Conservation (phyloP, 768 basidiomycete genomes). For the Chalciporus piperatus region DNA sequence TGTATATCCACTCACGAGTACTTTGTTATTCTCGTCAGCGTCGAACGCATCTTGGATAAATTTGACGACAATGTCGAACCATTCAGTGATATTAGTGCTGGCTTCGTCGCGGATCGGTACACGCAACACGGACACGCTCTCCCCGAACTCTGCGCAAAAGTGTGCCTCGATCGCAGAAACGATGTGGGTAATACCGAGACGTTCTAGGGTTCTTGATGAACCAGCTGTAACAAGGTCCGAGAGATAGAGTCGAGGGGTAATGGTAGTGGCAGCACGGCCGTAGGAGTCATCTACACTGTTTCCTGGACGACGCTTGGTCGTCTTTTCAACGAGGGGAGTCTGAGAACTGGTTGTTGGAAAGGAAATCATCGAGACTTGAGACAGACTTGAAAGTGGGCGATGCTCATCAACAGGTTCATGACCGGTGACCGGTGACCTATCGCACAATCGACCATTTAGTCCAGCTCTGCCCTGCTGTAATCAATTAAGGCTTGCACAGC, state of each 20-base stretch:
- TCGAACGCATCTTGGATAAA: constrained; percentile 52
- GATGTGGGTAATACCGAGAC: constrained; percentile 71
- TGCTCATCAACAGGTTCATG: no score
- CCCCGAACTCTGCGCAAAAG: constrained; percentile 20
- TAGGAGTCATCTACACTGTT: constrained; percentile 1
- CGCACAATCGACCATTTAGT: no score
- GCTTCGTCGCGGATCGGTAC: constrained; percentile 46
- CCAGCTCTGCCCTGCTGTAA: no score
- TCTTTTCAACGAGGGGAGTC: constrained; percentile 22
- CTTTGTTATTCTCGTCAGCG: constrained; percentile 40
- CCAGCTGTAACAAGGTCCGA: constrained; percentile 59
- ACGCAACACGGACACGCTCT: constrained; percentile 46
- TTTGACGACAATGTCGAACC: constrained; percentile 48
- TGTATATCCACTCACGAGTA: constrained; percentile 41
- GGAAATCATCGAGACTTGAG: constrained; percentile 32
- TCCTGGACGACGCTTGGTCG: constrained; percentile 14
- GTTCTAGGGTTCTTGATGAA: constrained; percentile 43
- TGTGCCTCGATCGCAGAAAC: constrained; percentile 59
- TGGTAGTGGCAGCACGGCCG: constrained; percentile 29
- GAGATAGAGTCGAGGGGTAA: constrained; percentile 56
- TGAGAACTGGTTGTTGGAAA: constrained; percentile 33
- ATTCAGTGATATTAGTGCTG: constrained; percentile 40
- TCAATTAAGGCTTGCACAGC: constrained; percentile 10
- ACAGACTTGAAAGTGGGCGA: no score
- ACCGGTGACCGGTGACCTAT: no score